Evolutionary conservation across 805 yeast species (phyloP).

Genomic region (Wickerhamomyces xylosicus): DNA sequence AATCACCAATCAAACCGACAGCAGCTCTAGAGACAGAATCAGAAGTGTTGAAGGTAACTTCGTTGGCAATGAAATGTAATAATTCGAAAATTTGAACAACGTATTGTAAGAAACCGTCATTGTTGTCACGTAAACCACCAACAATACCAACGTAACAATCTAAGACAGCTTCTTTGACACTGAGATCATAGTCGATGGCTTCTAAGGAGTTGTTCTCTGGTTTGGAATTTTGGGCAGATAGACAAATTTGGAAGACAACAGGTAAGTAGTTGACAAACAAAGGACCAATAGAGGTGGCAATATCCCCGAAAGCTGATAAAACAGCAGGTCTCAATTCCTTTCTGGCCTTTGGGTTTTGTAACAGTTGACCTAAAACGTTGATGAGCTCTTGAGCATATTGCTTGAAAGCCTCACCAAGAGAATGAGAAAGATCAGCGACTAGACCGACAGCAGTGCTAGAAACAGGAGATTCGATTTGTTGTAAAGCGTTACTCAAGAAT

Average conservation of each 20-base stretch:
- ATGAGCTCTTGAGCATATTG: conserved; percentile 76
- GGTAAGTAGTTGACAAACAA: conserved; percentile 68
- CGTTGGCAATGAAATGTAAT: conserved; percentile 47
- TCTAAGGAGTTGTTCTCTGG: conserved; percentile 66
- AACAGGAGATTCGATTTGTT: conserved; percentile 73
- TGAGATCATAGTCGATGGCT: conserved; percentile 61
- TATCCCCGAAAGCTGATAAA: conserved; percentile 89
- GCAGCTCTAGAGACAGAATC: conserved; percentile 75
- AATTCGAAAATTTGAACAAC: conserved; percentile 64
- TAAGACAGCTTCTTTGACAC: conserved; percentile 77
- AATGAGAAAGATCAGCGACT: conserved; percentile 88
- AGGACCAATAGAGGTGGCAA: conserved; percentile 79
- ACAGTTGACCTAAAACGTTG: conserved; percentile 68
- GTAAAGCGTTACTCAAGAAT: conserved; percentile 65
- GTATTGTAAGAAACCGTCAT: conserved; percentile 55
- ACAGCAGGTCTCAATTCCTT: conserved; percentile 82
- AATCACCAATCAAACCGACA: conserved; percentile 87
- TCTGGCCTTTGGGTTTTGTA: conserved; percentile 57
- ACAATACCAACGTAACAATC: conserved; percentile 95
- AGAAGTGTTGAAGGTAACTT: conserved; percentile 45
- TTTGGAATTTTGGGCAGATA: conserved; percentile 48
- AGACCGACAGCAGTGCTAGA: conserved; percentile 90
- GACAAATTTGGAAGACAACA: conserved; percentile 72
- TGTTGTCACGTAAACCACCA: conserved; percentile 70
- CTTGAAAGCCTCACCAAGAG: conserved; percentile 63